Conservation (phyloP, 2,329 filamentous ascomycete species). For the Stachybotrys chartarum region DNA sequence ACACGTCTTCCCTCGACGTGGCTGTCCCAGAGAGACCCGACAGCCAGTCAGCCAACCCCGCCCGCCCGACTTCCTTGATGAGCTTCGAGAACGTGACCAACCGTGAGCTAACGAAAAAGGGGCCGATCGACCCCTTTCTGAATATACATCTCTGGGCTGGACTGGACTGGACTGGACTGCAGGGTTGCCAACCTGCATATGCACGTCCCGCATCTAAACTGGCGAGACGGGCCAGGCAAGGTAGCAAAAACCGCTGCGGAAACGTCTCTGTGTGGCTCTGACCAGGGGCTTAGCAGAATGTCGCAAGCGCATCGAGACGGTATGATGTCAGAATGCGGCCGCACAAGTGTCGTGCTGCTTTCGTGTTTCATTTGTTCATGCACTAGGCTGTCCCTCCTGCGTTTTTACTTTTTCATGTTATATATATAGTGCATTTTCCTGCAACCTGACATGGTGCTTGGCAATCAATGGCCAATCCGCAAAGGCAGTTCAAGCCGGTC, state of each 20-base stretch:
- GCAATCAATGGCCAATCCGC: not conserved
- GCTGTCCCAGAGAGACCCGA: not conserved
- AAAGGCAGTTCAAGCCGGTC: not conserved
- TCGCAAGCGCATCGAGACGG: not conserved
- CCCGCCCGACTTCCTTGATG: not conserved
- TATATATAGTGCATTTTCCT: not conserved
- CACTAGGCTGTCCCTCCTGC: not conserved
- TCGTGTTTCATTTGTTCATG: not conserved
- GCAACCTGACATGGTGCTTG: not conserved
- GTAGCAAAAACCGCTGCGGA: too few relatives aligned
- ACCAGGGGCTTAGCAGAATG: too few relatives aligned
- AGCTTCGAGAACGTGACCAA: not conserved
- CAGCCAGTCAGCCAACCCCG: not conserved
- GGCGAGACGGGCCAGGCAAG: not conserved
- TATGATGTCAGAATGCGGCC: not conserved
- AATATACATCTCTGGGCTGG: not conserved
- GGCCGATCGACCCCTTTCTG: not conserved
- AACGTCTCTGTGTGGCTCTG: too few relatives aligned
- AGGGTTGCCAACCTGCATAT: not conserved
- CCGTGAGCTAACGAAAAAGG: not conserved
- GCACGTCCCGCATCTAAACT: not conserved
- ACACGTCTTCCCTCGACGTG: not conserved
- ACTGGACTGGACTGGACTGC: not conserved
- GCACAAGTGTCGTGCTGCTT: not conserved
- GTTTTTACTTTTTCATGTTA: not conserved